Conservation (phyloP, 352 stramenopile species). For the Salisapilia sapeloensis region DNA sequence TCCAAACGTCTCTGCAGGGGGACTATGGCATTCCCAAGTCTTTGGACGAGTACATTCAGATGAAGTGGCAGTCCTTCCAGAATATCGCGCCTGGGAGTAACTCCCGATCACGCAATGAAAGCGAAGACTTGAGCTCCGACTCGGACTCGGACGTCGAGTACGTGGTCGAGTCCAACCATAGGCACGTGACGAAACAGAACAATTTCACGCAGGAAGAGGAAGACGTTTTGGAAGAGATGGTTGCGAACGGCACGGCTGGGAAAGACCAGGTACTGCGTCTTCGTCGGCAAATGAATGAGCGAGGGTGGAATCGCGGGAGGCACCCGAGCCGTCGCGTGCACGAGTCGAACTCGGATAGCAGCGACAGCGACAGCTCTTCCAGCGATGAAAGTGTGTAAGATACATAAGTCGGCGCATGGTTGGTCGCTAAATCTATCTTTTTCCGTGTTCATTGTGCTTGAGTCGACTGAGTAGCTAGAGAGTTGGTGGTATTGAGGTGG, state of each 20-base stretch:
- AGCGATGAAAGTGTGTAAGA: slow-evolving; percentile 30
- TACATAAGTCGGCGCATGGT: slow-evolving; percentile 11
- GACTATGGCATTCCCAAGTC: slow-evolving; percentile 43
- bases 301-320: slow-evolving; percentile 33
- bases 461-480: slow-evolving; percentile 7
- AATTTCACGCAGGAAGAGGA: slow-evolving; percentile 50
- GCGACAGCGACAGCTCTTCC: slow-evolving; percentile 9
- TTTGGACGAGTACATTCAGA: slow-evolving; percentile 52
- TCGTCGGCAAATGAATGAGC: slow-evolving; percentile 39
- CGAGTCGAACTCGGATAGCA: slow-evolving; percentile 10
- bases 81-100: slow-evolving; percentile 4
- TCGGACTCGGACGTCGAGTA: slow-evolving; percentile 49
- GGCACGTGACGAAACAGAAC: slow-evolving; percentile 37
- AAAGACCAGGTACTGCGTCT: slow-evolving; percentile 51
- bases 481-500: too few relatives aligned
- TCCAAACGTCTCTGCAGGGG: slow-evolving; percentile 16
- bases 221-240: slow-evolving; percentile 65
- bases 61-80: slow-evolving; percentile 70
- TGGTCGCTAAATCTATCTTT: slow-evolving; percentile 4
- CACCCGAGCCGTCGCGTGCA: slow-evolving; percentile 14
- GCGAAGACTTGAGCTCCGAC: slow-evolving; percentile 9
- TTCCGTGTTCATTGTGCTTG: slow-evolving; percentile 5
- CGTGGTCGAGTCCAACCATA: slow-evolving; percentile 20
- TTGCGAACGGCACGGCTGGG: slow-evolving; percentile 48
- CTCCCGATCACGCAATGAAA: slow-evolving; percentile 3